These are phyloP conservation scores for Aspergillus cristatus DNA, from an alignment of 495 filamentous ascomycete species.

Conservation along the genomic window DNA sequence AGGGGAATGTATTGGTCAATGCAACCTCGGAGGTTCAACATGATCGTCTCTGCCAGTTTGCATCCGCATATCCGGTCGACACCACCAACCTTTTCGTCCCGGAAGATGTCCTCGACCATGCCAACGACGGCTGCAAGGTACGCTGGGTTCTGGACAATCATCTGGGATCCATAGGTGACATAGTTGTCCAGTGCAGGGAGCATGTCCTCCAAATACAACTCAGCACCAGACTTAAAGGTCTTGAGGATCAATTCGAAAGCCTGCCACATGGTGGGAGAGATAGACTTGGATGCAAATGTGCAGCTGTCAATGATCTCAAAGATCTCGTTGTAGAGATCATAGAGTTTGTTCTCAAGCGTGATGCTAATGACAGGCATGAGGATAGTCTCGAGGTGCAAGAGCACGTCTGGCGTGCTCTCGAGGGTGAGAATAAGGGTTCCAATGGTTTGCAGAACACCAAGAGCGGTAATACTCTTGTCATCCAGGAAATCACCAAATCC, in stretches of 20 bases:
- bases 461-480: conserved; percentile 95
- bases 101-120: conserved; percentile 69
- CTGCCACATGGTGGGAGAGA: conserved; percentile 95
- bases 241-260: conserved; percentile 94
- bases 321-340: conserved; percentile 92
- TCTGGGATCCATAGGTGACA: conserved; percentile 77
- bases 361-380: conserved; percentile 95
- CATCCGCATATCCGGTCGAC: conserved; percentile 98
- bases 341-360: conserved; percentile 94
- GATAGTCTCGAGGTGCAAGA: conserved; percentile 87
- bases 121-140: conserved; percentile 81
- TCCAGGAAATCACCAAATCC: conserved; percentile 84
- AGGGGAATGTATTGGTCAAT: conserved; percentile 78
- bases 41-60: conserved; percentile 93
- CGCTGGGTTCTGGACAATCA: conserved; percentile 68
- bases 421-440: conserved; percentile 93
- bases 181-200: conserved; percentile 96
- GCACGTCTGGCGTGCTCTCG: conserved; percentile 91
- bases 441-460: conserved; percentile 95
- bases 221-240: conserved; percentile 93
- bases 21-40: conserved; percentile 88
- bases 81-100: conserved; percentile 81
- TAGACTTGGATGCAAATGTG: conserved; percentile 94
- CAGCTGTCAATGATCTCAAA: conserved; percentile 99
- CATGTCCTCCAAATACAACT: conserved; percentile 98